Conservation (phyloP, 257 asterid genomes). For the Lavandula angustifolia region DNA sequence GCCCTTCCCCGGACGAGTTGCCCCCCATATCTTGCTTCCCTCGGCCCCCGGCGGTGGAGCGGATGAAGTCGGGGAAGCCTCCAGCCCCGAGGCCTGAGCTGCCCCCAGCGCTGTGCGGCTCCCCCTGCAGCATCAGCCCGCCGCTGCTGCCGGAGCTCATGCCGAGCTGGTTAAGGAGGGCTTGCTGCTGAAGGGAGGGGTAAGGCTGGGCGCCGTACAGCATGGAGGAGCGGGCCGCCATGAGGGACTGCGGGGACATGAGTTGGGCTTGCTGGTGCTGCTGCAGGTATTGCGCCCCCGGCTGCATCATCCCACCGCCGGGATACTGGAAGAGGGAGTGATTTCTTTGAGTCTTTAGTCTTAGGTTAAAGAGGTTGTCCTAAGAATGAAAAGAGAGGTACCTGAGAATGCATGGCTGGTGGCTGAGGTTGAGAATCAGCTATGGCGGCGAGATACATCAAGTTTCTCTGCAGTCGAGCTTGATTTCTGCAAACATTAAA, state of each 20-base stretch:
- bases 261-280: conserved; percentile 68
- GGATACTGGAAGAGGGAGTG: conserved; percentile 43
- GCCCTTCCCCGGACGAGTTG: conserved; percentile 32
- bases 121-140: conserved; percentile 76
- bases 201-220: conserved; percentile 66
- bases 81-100: conserved; percentile 37
- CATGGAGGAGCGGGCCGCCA: conserved; percentile 82
- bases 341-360: too few species aligned
- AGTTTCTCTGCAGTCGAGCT: conserved; percentile 83
- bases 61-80: conserved; percentile 55
- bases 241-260: conserved; percentile 70
- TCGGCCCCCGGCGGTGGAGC: conserved; percentile 37
- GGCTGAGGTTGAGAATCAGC: conserved; percentile 98
- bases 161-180: conserved; percentile 31
- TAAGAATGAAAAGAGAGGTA: conserved; percentile 7
- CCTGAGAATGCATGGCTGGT: conserved; percentile 88
- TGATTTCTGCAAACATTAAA: conserved; percentile 55
- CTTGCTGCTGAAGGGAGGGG: conserved; percentile 81
- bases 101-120: conserved; percentile 41
- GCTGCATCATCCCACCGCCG: conserved; percentile 62
- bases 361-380: too few species aligned
- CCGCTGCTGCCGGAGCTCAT: conserved; percentile 66
- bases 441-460: conserved; percentile 96
- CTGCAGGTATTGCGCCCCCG: too few species aligned
- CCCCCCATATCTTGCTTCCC: conserved; percentile 26